These are phyloP conservation scores for Cyamopsis tetragonoloba DNA, from an alignment of 306 rosid genomes.

Conservation along the genomic window DNA sequence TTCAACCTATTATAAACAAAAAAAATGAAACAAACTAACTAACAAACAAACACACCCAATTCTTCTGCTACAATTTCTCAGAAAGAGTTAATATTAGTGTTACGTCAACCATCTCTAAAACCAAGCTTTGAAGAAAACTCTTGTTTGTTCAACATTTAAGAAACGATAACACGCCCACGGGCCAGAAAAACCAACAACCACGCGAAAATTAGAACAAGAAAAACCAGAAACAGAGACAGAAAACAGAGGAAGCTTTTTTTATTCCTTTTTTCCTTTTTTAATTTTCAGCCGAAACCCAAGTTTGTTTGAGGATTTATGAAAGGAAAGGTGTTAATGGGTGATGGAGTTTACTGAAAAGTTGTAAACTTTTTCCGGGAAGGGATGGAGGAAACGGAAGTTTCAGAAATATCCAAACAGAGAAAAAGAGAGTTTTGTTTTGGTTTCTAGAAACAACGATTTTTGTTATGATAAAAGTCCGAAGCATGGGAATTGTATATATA, in stretches of 20 bases:
- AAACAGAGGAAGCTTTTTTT: too few species aligned
- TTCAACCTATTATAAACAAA: too few species aligned
- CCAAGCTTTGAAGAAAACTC: conserved; percentile 58
- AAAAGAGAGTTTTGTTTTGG: not conserved
- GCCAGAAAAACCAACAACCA: conserved; percentile 36
- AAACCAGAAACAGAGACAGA: not conserved
- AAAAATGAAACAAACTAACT: too few species aligned
- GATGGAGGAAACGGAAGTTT: not conserved
- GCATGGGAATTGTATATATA: not conserved
- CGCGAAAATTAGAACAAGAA: too few species aligned
- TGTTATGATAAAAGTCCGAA: not conserved
- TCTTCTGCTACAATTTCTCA: conserved; percentile 23
- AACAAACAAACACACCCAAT: too few species aligned
- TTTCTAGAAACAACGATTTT: conserved; percentile 6
- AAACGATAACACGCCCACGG: conserved; percentile 23
- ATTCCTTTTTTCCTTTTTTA: too few species aligned
- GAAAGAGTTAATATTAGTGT: conserved; percentile 12
- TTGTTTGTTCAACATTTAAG: conserved; percentile 38
- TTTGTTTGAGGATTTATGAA: not conserved
- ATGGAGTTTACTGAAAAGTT: too few species aligned
- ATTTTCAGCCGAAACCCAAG: not conserved
- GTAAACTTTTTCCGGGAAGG: too few species aligned
- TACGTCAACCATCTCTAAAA: too few species aligned
- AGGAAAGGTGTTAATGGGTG: too few species aligned
- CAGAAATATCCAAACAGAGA: not conserved